A percentile compares a stretch with the other conserved stretches of the same genome.
Conservation (phyloP, 371 early-diverging fungal species). For the Actinomucor elegans region DNA sequence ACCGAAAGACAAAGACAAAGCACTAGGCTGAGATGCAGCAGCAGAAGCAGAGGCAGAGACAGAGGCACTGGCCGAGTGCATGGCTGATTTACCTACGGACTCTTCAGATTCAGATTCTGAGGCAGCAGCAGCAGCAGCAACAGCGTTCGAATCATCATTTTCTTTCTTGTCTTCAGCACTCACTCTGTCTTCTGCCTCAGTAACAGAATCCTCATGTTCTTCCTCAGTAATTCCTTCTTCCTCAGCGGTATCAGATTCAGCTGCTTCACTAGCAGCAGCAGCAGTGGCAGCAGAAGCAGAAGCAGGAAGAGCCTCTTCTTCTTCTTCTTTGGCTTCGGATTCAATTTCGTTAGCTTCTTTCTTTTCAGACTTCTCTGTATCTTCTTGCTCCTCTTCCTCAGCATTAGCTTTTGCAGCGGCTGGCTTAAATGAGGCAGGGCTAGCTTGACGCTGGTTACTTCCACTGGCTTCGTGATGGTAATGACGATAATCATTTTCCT, state of each 20-base stretch:
- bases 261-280: background rate
- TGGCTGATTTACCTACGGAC: background rate
- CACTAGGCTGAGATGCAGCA: conserved; percentile 1
- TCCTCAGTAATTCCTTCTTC: background rate
- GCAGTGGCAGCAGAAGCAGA: background rate
- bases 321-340: background rate
- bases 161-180: conserved; percentile 1
- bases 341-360: background rate
- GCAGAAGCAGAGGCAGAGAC: background rate
- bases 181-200: background rate
- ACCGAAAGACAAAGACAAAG: conserved; percentile 10
- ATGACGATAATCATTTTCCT: background rate
- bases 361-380: background rate
- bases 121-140: background rate
- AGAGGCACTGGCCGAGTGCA: background rate
- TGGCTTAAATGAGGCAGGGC: background rate
- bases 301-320: background rate
- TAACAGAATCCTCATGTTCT: background rate
- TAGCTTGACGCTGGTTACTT: background rate
- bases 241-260: background rate
- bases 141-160: background rate
- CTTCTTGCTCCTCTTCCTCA: background rate
- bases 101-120: background rate
- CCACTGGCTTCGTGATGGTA: too few species aligned
- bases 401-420: background rate